Conservation (phyloP, 1,284 basidiomycete genomes). For the Anthracocystis walkeri region DNA sequence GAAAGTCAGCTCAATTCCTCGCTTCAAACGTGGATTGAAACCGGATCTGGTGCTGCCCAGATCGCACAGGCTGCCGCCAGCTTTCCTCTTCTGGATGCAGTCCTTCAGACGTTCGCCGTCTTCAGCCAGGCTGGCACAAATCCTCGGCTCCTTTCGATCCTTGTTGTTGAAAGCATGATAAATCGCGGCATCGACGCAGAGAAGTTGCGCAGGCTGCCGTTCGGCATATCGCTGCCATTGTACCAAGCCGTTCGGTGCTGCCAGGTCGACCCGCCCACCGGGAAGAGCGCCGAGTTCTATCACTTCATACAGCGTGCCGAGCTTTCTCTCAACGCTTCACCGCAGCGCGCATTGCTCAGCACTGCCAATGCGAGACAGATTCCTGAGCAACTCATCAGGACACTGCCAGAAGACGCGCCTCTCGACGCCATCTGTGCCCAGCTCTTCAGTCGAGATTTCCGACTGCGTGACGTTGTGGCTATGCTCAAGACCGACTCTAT, state of each 20-base stretch:
- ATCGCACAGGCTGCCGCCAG: not conserved
- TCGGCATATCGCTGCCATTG: conserved; percentile 82
- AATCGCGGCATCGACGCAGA: conserved; percentile 72
- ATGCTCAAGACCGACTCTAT: conserved; percentile 60
- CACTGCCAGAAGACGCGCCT: conserved; percentile 39
- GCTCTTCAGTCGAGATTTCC: conserved; percentile 60
- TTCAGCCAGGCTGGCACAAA: conserved; percentile 5
- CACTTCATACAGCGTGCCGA: conserved; percentile 83
- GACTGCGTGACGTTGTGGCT: conserved; percentile 62
- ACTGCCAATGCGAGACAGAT: conserved; percentile 13
- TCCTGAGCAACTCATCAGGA: conserved; percentile 20
- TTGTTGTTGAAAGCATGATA: conserved; percentile 77
- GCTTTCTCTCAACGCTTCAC: conserved; percentile 70
- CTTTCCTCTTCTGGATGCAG: conserved; percentile 24
- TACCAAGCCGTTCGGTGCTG: conserved; percentile 84
- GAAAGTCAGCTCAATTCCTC: not conserved
- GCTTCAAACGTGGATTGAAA: conserved; percentile 16
- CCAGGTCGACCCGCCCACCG: conserved; percentile 79
- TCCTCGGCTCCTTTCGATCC: conserved; percentile 2
- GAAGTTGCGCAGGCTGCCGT: conserved; percentile 74
- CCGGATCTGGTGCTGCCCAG: not conserved
- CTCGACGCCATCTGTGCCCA: conserved; percentile 62
- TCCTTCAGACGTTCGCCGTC: conserved; percentile 15
- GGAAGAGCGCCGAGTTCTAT: conserved; percentile 81
- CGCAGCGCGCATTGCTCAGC: conserved; percentile 20